Evolutionary conservation across 148 eudicot genomes (phyloP), one percentile per base, ranked within the genome.

Genomic region (Euryodendron excelsum): DNA sequence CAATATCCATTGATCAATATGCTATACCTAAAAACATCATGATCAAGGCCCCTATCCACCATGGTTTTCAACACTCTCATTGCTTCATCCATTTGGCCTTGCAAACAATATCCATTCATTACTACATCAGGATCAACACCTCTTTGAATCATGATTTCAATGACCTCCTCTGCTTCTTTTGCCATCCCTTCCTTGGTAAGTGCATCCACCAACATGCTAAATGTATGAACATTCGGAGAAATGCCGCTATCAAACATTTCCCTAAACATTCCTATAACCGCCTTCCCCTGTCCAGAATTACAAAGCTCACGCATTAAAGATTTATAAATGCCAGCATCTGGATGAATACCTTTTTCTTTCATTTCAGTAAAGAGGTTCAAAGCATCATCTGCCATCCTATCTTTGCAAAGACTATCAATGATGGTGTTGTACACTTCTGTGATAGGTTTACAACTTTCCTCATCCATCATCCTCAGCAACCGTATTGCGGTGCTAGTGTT

Each of bases 261-360:
- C n/a, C n/a, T n/a, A 2, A 79, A 10, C 7, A 79, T 18, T 12
- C 23, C 30, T 30, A 1, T 34, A 14, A 30, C 77, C 48, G 34
- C 77, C 9, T 41, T 53, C 61, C 72, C 48, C 18, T 23, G 13
- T 21, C 70, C 52, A 23, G n/a, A 53, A n/a, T 62, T 28, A 20
- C 77, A 72, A 13, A 79, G 56, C n/a, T 69, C 82, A 18, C 13
- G 27, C 34, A 79, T 73, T 18, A 72, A 73, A 31, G 82, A 60
- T 2, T 7, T 73, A 5, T 72, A 79, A 39, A 59, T 65, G 36
- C 72, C 31, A 11, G 63, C 77, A 72, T 79, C 1, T 1, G 63
- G 62, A 5, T 1, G 14, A 33, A 77, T 50, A 18, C 72, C 72
- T 12, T 77, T 77, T 8, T 28, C 41, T 1, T 20, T 66, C 79